These are phyloP conservation scores for Pichia nanzhaoensis DNA, from an alignment of 805 yeast genomes.

Conservation along the genomic window DNA sequence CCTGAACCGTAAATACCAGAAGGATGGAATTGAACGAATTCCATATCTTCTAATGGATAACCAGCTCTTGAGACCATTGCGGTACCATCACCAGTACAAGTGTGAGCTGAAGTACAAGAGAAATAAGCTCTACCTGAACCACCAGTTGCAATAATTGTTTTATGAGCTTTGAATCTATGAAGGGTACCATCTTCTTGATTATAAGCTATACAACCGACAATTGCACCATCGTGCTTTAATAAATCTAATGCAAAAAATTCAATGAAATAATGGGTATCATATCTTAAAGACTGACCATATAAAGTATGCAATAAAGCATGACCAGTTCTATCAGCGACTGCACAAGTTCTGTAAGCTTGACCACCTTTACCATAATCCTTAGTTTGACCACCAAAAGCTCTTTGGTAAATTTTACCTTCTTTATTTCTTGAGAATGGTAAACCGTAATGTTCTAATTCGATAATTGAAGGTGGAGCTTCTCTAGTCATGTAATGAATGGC, in stretches of 20 bases:
- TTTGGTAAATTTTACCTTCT: conserved; percentile 94
- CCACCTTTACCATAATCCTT: conserved; percentile 97
- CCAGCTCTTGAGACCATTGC: conserved; percentile 99
- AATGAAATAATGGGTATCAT: conserved; percentile 95
- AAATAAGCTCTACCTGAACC: conserved; percentile 98
- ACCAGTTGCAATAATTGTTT: conserved; percentile 96
- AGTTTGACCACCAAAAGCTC: conserved; percentile 98
- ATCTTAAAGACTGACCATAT: conserved; percentile 93
- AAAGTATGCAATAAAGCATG: conserved; percentile 93
- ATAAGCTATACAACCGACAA: conserved; percentile 96
- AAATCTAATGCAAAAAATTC: conserved; percentile 95
- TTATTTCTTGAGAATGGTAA: conserved; percentile 97
- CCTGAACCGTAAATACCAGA: conserved; percentile 99
- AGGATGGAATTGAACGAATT: conserved; percentile 98
- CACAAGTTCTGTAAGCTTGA: conserved; percentile 98
- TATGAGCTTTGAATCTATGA: conserved; percentile 96
- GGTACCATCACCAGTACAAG: conserved; percentile 98
- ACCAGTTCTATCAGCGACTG: conserved; percentile 99
- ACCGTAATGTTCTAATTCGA: conserved; percentile 96
- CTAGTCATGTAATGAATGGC: conserved; percentile 98
- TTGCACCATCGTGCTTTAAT: conserved; percentile 89
- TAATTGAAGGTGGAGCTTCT: conserved; percentile 93
- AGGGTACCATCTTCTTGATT: conserved; percentile 98
- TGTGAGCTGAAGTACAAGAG: conserved; percentile 98
- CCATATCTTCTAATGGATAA: conserved; percentile 93